Conservation (phyloP, 305 asterid species). For the Fraxinus angustifolia region DNA sequence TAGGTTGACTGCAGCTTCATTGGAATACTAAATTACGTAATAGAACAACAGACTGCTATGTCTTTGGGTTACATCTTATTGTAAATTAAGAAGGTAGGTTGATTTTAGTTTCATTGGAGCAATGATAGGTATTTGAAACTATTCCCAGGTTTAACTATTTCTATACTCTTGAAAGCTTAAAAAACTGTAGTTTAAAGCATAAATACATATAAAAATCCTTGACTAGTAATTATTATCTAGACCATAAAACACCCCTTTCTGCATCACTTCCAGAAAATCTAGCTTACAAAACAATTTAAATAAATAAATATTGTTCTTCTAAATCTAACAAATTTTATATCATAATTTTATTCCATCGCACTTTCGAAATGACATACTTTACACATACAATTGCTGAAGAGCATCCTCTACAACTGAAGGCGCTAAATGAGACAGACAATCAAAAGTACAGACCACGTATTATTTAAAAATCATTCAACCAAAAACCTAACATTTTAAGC, state of each 20-base stretch:
- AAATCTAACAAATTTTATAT: neutral
- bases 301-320: neutral
- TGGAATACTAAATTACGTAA: neutral
- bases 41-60: neutral
- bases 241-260: neutral
- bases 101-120: neutral
- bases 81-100: neutral
- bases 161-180: neutral
- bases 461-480: neutral
- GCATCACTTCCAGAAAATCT: neutral
- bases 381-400: neutral
- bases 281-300: neutral
- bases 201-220: neutral
- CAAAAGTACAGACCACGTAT: neutral
- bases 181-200: neutral
- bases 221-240: neutral
- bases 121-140: neutral
- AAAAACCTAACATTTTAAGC: neutral
- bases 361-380: neutral
- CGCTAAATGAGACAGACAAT: neutral
- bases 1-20: neutral
- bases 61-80: neutral
- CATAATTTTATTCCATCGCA: neutral
- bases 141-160: neutral
- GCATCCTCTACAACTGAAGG: neutral